Evolutionary conservation across 2,329 filamentous ascomycete genomes (phyloP).

Genomic region (Fusarium sp.): DNA sequence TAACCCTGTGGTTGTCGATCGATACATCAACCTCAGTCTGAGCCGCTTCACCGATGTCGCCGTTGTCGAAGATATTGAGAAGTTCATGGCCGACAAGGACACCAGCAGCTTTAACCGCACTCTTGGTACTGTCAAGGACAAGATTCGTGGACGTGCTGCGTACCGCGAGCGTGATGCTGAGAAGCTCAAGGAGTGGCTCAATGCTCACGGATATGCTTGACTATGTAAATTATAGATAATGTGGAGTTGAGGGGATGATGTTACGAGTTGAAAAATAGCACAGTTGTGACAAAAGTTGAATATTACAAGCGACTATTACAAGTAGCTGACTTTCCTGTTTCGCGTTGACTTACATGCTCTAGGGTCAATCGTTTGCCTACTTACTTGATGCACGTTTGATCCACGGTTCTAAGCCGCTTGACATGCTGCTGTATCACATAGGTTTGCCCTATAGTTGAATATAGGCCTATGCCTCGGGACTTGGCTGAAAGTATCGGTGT

Average conservation of each 20-base stretch:
- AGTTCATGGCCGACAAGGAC: constrained; percentile 90
- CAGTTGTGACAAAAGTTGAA: constrained; percentile 30
- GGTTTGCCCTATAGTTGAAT: too few relatives aligned
- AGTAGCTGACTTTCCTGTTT: too few relatives aligned
- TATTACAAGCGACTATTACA: not conserved
- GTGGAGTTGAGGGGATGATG: constrained; percentile 14
- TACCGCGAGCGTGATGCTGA: constrained; percentile 85
- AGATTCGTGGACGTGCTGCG: constrained; percentile 84
- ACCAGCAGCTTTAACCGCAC: constrained; percentile 89
- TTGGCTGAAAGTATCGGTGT: too few relatives aligned
- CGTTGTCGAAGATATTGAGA: constrained; percentile 81
- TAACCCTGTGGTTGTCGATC: constrained; percentile 91
- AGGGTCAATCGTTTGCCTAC: too few relatives aligned
- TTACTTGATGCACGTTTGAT: too few relatives aligned
- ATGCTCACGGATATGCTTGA: constrained; percentile 63
- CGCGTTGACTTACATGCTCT: too few relatives aligned
- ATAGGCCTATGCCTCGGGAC: too few relatives aligned
- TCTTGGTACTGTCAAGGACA: constrained; percentile 87
- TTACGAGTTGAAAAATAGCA: not conserved
- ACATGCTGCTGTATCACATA: too few relatives aligned
- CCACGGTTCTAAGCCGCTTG: too few relatives aligned
- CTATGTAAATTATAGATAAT: constrained; percentile 49
- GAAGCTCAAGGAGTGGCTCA: constrained; percentile 84
- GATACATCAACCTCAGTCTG: constrained; percentile 85
- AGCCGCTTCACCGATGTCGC: constrained; percentile 82